Percentiles rank a stretch among this genome's conserved stretches.
phyloP scores from a whole-genome alignment of 1,284 basidiomycete species.

The Schizophyllum commune region DNA sequence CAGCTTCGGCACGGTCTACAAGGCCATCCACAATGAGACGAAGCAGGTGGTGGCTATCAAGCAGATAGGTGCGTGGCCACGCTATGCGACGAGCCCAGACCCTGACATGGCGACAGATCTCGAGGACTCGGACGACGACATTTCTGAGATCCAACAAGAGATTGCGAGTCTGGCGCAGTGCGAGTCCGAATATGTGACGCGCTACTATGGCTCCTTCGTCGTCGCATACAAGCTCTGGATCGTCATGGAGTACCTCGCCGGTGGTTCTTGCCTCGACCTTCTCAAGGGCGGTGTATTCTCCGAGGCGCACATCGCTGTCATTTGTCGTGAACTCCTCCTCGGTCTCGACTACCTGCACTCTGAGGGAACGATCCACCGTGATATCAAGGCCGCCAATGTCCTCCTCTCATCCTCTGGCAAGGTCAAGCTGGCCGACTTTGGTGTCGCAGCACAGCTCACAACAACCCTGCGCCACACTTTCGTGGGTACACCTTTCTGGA shows the following conservation, averaged over 20 bases:
- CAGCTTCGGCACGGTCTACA: conserved; percentile 95
- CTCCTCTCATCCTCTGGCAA: conserved; percentile 84
- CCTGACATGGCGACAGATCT: conserved; percentile 43
- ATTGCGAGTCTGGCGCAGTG: conserved; percentile 94
- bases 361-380: conserved; percentile 94
- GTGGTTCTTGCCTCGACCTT: conserved; percentile 95
- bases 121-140: conserved; percentile 90
- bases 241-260: conserved; percentile 98
- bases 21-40: conserved; percentile 91
- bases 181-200: conserved; percentile 92
- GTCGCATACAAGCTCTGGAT: conserved; percentile 98
- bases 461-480: conserved; percentile 89
- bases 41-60: conserved; percentile 96
- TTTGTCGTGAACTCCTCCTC: conserved; percentile 89
- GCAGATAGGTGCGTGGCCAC: conserved; percentile 72
- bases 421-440: conserved; percentile 97
- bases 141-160: conserved; percentile 96
- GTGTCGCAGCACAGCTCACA: conserved; percentile 89
- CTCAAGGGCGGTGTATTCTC: conserved; percentile 88
- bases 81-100: conserved; percentile 2
- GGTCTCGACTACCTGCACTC: conserved; percentile 93
- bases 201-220: conserved; percentile 96
- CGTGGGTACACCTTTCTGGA: conserved; percentile 96
- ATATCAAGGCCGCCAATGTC: conserved; percentile 98
- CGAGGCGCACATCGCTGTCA: conserved; percentile 89